phyloP scores from a whole-genome alignment of 2,329 filamentous ascomycete genomes.

The Aureobasidium leucospermi region DNA sequence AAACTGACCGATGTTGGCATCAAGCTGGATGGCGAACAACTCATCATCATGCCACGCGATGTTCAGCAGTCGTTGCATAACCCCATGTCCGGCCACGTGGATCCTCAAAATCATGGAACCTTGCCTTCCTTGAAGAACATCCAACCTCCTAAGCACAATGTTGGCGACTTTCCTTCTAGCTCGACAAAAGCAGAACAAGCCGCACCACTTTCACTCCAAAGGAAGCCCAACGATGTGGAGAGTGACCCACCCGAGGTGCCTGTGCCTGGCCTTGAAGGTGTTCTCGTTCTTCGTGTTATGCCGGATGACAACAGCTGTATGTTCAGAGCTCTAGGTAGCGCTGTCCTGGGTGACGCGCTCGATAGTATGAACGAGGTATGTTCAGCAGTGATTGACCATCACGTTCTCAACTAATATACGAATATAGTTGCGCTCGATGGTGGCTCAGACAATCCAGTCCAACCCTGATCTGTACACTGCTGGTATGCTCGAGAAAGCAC shows the following conservation, averaged over 20 bases:
- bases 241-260: slow-evolving; percentile 56
- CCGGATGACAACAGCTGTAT: slow-evolving; percentile 94
- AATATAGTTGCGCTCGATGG: slow-evolving; percentile 58
- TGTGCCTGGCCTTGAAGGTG: slow-evolving; percentile 49
- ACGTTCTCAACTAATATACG: background rate
- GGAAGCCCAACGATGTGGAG: slow-evolving; percentile 37
- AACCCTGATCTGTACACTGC: slow-evolving; percentile 67
- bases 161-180: slow-evolving; percentile 22
- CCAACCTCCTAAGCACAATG: slow-evolving; percentile 22
- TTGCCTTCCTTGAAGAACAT: slow-evolving; percentile 20
- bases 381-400: background rate
- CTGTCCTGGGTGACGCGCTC: slow-evolving; percentile 57
- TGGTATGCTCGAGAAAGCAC: slow-evolving; percentile 64
- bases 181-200: slow-evolving; percentile 19
- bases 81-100: slow-evolving; percentile 22
- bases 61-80: slow-evolving; percentile 28
- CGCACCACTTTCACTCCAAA: slow-evolving; percentile 34
- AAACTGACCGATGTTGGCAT: slow-evolving; percentile 50
- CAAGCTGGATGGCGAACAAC: slow-evolving; percentile 60
- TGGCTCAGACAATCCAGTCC: slow-evolving; percentile 69
- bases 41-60: slow-evolving; percentile 52
- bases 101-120: slow-evolving; percentile 19
- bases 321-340: slow-evolving; percentile 80
- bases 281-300: slow-evolving; percentile 78
- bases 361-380: slow-evolving; percentile 55